phyloP scores from a whole-genome alignment of 139 green algal species.

The Tetradesmus obliquus region DNA sequence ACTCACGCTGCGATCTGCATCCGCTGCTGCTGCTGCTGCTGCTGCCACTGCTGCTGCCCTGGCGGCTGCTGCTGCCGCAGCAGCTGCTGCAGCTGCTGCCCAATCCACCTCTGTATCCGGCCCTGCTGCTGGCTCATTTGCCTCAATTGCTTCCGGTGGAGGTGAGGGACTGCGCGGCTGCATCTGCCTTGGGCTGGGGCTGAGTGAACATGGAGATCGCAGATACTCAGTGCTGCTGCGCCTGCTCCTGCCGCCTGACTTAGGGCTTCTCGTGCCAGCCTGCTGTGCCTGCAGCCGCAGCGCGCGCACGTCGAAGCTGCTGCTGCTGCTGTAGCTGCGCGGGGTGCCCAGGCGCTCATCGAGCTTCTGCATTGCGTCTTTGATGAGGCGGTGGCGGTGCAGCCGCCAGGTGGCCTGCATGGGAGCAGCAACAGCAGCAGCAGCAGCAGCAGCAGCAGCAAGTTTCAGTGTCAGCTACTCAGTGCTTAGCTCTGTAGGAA shows the following conservation, averaged over 20 bases:
- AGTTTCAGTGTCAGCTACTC: no score
- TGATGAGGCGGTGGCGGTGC: neutral
- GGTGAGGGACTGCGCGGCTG: neutral
- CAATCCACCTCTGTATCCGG: neutral
- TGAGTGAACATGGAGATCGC: neutral
- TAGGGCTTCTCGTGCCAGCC: neutral
- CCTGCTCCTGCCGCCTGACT: neutral
- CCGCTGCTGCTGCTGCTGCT: neutral
- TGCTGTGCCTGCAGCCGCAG: slow-evolving; percentile 3
- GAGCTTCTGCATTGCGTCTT: neutral
- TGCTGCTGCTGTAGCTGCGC: neutral
- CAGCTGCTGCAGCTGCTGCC: slow-evolving; percentile 6
- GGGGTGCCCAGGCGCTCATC: neutral
- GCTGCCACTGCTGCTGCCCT: neutral
- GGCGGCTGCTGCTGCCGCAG: neutral
- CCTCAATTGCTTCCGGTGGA: neutral
- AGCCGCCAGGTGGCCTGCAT: slow-evolving; percentile 2
- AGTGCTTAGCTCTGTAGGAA: no score
- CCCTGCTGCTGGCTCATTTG: neutral
- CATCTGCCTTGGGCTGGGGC: neutral
- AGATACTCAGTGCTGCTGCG: neutral
- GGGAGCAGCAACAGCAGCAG: neutral
- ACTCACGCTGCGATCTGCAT: neutral
- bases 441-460: neutral
- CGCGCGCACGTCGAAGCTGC: neutral